Conservation (phyloP, 768 basidiomycete genomes). For the Tylopilus cervinicoccineus region DNA sequence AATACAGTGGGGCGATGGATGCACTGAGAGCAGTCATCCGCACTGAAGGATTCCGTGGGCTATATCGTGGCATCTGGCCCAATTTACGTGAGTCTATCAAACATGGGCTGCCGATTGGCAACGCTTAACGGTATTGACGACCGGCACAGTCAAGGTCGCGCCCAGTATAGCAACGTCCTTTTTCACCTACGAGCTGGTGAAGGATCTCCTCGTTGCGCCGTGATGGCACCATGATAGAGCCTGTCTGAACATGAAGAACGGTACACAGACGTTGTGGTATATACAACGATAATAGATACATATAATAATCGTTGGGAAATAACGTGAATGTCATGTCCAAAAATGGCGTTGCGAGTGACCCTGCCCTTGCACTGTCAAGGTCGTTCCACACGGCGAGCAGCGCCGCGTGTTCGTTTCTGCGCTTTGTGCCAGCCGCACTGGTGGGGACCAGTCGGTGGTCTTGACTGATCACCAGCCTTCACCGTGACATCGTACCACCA, state of each 20-base stretch:
- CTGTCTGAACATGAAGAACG: neutral
- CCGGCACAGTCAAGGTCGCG: slow-evolving; percentile 73
- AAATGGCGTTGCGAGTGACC: slow-evolving; percentile 3
- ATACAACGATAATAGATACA: slow-evolving; percentile 2
- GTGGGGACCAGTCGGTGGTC: slow-evolving; percentile 22
- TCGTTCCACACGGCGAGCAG: slow-evolving; percentile 17
- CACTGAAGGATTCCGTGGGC: slow-evolving; percentile 69
- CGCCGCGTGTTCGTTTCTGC: slow-evolving; percentile 13
- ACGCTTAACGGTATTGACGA: slow-evolving; percentile 4
- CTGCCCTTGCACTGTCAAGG: slow-evolving; percentile 3
- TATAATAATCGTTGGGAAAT: slow-evolving; percentile 1
- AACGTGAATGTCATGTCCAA: slow-evolving; percentile 10
- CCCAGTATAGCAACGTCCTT: slow-evolving; percentile 87
- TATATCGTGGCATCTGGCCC: slow-evolving; percentile 88
- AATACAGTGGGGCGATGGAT: slow-evolving; percentile 79
- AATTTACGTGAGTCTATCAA: slow-evolving; percentile 62
- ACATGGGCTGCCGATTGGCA: slow-evolving; percentile 3
- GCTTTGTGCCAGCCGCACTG: slow-evolving; percentile 5
- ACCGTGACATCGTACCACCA: slow-evolving; percentile 1
- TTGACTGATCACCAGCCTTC: slow-evolving; percentile 21
- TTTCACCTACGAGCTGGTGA: slow-evolving; percentile 75
- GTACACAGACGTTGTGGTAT: too few relatives aligned
- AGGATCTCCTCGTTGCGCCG: slow-evolving; percentile 41
- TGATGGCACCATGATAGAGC: slow-evolving; percentile 3
- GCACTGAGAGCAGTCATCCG: slow-evolving; percentile 66